These are phyloP conservation scores for Astrephomene gubernaculifera DNA, from an alignment of 139 green algal genomes.

Conservation along the genomic window DNA sequence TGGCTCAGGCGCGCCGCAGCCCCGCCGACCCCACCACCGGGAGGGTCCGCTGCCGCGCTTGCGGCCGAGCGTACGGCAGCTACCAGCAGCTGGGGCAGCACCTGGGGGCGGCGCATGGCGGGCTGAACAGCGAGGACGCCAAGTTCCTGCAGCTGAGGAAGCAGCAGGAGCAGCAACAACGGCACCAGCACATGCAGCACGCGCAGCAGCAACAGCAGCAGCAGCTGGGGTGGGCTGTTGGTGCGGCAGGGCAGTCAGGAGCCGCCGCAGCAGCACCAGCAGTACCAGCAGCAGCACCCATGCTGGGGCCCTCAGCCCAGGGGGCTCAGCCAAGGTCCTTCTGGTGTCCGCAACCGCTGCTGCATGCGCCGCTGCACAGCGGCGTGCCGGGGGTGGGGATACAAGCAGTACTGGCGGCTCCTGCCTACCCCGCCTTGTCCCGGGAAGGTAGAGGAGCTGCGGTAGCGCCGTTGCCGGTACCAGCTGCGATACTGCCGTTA, in stretches of 20 bases:
- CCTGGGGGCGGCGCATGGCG: constrained; percentile 75
- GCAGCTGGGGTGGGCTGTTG: too few species aligned
- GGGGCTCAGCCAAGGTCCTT: neutral
- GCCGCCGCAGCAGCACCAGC: neutral
- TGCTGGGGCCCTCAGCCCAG: neutral
- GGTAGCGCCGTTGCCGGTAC: too few species aligned
- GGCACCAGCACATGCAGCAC: constrained; percentile 3
- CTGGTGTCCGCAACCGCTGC: neutral
- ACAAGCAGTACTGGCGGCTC: neutral
- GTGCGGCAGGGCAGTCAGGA: neutral
- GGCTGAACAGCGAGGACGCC: constrained; percentile 70
- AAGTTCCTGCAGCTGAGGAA: constrained; percentile 55
- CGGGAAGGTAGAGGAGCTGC: too few species aligned
- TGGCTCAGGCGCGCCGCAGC: constrained; percentile 50
- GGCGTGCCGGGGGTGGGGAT: neutral
- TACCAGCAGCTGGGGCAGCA: constrained; percentile 78
- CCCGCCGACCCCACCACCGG: constrained; percentile 56
- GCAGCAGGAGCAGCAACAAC: neutral
- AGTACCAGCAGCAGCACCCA: neutral
- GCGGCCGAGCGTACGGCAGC: constrained; percentile 67
- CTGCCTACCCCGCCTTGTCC: constrained; percentile 4
- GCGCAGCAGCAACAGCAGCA: neutral
- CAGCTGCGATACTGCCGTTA: too few species aligned
- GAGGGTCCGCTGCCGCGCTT: constrained; percentile 73
- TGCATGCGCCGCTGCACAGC: neutral